A percentile compares a stretch with the other conserved stretches of the same genome.
Conservation (phyloP, 2,329 filamentous ascomycete genomes). For the Ambrosiella cleistominuta region DNA sequence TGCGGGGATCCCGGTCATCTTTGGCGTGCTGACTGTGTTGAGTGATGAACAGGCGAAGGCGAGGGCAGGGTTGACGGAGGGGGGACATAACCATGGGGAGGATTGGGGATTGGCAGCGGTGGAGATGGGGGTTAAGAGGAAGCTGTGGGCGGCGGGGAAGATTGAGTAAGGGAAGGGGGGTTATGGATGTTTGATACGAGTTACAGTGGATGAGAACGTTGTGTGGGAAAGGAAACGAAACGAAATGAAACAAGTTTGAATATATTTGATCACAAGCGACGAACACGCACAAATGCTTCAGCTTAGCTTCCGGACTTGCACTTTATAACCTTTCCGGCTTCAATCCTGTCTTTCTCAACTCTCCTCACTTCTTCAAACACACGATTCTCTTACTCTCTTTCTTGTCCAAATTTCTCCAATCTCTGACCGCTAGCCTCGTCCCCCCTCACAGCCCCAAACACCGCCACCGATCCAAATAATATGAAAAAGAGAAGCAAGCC, state of each 20-base stretch:
- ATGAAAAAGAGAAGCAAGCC: slow-evolving; percentile 27
- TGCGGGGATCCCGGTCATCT: slow-evolving; percentile 72
- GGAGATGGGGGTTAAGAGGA: slow-evolving; percentile 79
- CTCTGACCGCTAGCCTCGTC: slow-evolving; percentile 26
- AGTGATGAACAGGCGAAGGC: slow-evolving; percentile 74
- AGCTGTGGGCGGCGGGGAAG: slow-evolving; percentile 60
- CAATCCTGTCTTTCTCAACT: slow-evolving; percentile 9
- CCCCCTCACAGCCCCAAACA: slow-evolving; percentile 26
- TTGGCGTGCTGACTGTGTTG: slow-evolving; percentile 79
- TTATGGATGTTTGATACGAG: background rate
- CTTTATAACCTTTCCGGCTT: background rate
- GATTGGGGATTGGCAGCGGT: slow-evolving; percentile 93
- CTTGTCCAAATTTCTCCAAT: slow-evolving; percentile 34
- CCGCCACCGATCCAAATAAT: slow-evolving; percentile 32
- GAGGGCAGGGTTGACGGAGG: slow-evolving; percentile 62
- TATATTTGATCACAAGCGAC: too few species aligned
- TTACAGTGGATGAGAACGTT: background rate
- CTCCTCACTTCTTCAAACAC: slow-evolving; percentile 26
- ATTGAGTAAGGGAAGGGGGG: slow-evolving; percentile 21
- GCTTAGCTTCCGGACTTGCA: too few species aligned
- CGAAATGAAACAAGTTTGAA: too few species aligned
- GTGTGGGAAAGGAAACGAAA: background rate
- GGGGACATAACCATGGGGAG: slow-evolving; percentile 94
- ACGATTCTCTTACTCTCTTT: slow-evolving; percentile 29
- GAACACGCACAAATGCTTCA: too few species aligned